phyloP scores from a whole-genome alignment of 768 basidiomycete genomes.

The Termitomyces eurrhizus region DNA sequence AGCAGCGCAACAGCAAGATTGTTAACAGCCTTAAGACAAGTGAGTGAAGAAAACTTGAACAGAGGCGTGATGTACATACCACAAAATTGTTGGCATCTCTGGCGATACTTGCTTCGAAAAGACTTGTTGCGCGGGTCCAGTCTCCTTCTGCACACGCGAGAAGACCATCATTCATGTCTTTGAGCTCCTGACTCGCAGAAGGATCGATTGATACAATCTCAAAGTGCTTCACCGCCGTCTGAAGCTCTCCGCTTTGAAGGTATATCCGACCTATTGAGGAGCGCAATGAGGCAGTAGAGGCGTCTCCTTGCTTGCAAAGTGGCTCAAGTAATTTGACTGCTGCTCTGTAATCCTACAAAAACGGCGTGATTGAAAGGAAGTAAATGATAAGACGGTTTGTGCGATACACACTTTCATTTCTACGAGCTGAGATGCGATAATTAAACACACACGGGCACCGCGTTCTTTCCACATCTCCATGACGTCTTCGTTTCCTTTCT shows the following conservation, averaged over 20 bases:
- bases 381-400: not conserved
- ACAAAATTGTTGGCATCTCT: constrained; percentile 58
- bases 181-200: constrained; percentile 36
- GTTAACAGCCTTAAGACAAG: constrained; percentile 44
- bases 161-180: constrained; percentile 64
- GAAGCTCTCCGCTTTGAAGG: constrained; percentile 67
- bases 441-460: constrained; percentile 67
- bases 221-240: constrained; percentile 57
- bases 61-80: constrained; percentile 31
- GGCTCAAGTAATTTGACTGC: constrained; percentile 67
- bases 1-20: constrained; percentile 71
- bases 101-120: constrained; percentile 40
- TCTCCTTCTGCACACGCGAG: constrained; percentile 67
- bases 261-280: constrained; percentile 73
- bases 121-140: constrained; percentile 50
- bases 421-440: constrained; percentile 76
- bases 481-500: constrained; percentile 30
- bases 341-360: constrained; percentile 59
- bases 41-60: not conserved
- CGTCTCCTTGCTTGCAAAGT: constrained; percentile 44
- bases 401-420: constrained; percentile 68
- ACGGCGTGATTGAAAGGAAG: not conserved
- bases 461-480: constrained; percentile 82
- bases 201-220: constrained; percentile 42
- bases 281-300: constrained; percentile 51